Percentiles rank a stretch among this genome's conserved stretches.
These are phyloP conservation scores for Chrysanthemum seticuspe DNA, from an alignment of 129 eudicot species.

Conservation along the genomic window DNA sequence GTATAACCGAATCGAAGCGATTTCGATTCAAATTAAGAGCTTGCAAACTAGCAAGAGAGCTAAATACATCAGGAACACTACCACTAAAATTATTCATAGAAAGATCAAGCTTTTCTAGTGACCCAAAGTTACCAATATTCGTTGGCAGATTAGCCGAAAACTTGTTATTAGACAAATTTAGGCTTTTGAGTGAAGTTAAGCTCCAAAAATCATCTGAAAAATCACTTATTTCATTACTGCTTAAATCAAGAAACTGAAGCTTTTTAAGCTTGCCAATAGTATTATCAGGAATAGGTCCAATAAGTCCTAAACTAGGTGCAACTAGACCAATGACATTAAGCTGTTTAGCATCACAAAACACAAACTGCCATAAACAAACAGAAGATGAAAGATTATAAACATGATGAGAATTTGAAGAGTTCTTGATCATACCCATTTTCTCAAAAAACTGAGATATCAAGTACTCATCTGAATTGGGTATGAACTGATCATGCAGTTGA, in stretches of 20 bases:
- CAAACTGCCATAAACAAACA: constrained; percentile 74
- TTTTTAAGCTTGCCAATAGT: constrained; percentile 71
- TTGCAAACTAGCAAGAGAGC: constrained; percentile 53
- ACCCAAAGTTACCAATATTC: constrained; percentile 70
- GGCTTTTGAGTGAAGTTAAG: constrained; percentile 57
- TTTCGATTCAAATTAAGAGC: constrained; percentile 55
- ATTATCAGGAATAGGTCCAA: constrained; percentile 70
- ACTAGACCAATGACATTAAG: constrained; percentile 61
- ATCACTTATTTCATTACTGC: constrained; percentile 55
- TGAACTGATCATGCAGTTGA: constrained; percentile 45
- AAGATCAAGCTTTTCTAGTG: constrained; percentile 67
- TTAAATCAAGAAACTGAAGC: constrained; percentile 72
- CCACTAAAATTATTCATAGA: constrained; percentile 63
- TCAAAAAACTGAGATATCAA: constrained; percentile 65
- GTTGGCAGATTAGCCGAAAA: constrained; percentile 56
- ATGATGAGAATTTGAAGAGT: constrained; percentile 34
- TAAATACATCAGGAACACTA: constrained; percentile 63
- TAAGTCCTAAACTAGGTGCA: constrained; percentile 57
- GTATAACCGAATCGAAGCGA: constrained; percentile 48
- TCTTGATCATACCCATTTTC: constrained; percentile 58
- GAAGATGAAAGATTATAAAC: constrained; percentile 52
- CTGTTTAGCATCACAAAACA: constrained; percentile 57
- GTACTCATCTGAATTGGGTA: constrained; percentile 77
- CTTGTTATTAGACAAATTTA: constrained; percentile 63
- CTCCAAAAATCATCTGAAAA: constrained; percentile 91